Percentiles rank a stretch among this genome's conserved stretches.
phyloP scores from a whole-genome alignment of 2,329 filamentous ascomycete genomes.

The Elsinoe arachidis region DNA sequence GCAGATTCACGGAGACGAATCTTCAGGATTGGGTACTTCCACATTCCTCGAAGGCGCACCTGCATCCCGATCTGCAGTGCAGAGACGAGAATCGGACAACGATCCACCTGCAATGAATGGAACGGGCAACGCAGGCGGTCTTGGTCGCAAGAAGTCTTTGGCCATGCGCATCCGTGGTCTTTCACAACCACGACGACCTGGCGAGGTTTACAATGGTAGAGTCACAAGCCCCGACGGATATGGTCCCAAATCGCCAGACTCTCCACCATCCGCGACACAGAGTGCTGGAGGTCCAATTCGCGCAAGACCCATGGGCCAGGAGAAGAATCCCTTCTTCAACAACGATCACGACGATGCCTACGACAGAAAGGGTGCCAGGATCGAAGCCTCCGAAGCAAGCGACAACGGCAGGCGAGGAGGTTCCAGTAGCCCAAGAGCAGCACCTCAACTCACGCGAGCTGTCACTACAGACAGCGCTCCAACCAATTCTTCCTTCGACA shows the following conservation, averaged over 20 bases:
- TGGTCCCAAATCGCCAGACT: conserved; percentile 18
- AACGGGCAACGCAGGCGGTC: conserved; percentile 37
- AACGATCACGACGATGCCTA: conserved; percentile 62
- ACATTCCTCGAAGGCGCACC: conserved; percentile 94
- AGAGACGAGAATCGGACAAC: conserved; percentile 63
- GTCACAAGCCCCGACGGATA: conserved; percentile 44
- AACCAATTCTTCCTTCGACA: conserved; percentile 14
- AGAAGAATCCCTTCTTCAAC: conserved; percentile 70
- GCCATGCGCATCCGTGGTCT: conserved; percentile 86
- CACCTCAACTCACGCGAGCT: conserved; percentile 53
- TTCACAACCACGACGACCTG: conserved; percentile 58
- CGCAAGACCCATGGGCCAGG: conserved; percentile 29
- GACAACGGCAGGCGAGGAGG: conserved; percentile 25
- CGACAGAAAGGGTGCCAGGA: conserved; percentile 53
- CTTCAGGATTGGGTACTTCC: conserved; percentile 77
- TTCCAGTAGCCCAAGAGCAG: conserved; percentile 50
- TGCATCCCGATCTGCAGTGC: conserved; percentile 69
- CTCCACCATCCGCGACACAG: conserved; percentile 16
- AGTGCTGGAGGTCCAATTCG: conserved; percentile 36
- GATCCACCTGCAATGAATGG: conserved; percentile 37
- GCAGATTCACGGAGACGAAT: conserved; percentile 75
- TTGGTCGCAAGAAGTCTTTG: conserved; percentile 88
- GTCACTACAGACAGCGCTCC: conserved; percentile 38
- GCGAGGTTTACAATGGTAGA: conserved; percentile 29
- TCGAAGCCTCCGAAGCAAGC: conserved; percentile 41